Conservation (phyloP, 1,284 basidiomycete genomes). For the Somion occarium region DNA sequence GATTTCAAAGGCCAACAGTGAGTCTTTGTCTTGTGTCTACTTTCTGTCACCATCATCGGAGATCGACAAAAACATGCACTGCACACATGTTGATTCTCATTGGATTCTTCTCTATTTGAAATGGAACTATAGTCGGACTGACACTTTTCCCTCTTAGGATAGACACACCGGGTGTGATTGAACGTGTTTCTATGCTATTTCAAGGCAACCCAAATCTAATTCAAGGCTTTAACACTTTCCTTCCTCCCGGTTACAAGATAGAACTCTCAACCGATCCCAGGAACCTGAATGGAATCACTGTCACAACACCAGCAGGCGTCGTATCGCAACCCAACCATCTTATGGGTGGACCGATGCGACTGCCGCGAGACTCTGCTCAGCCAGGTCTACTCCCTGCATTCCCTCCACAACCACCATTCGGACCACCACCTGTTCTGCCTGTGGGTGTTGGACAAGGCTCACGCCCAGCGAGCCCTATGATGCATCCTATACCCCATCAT, state of each 20-base stretch:
- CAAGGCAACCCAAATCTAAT: slow-evolving; percentile 92
- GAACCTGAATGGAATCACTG: slow-evolving; percentile 83
- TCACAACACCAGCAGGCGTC: slow-evolving; percentile 90
- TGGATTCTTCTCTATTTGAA: neutral
- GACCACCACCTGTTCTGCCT: slow-evolving; percentile 26
- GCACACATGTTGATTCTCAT: neutral
- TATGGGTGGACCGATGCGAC: slow-evolving; percentile 26
- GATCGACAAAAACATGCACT: neutral
- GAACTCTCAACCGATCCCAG: slow-evolving; percentile 80
- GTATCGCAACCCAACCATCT: slow-evolving; percentile 57
- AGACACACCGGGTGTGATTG: slow-evolving; percentile 98
- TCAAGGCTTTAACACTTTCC: slow-evolving; percentile 98
- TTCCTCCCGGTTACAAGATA: slow-evolving; percentile 95
- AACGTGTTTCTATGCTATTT: slow-evolving; percentile 94
- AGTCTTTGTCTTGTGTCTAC: slow-evolving; percentile 38
- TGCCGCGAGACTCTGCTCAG: slow-evolving; percentile 21
- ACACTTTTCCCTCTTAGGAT: slow-evolving; percentile 52
- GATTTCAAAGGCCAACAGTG: slow-evolving; percentile 95
- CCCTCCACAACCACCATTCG: slow-evolving; percentile 21
- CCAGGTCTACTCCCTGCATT: slow-evolving; percentile 15
- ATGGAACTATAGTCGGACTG: neutral
- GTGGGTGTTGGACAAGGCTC: slow-evolving; percentile 25
- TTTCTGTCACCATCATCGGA: neutral
- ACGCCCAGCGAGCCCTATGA: slow-evolving; percentile 24
- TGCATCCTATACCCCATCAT: slow-evolving; percentile 13